Conservation (phyloP, 192 early-diverging fungal species). For the Backusella macrospora region DNA sequence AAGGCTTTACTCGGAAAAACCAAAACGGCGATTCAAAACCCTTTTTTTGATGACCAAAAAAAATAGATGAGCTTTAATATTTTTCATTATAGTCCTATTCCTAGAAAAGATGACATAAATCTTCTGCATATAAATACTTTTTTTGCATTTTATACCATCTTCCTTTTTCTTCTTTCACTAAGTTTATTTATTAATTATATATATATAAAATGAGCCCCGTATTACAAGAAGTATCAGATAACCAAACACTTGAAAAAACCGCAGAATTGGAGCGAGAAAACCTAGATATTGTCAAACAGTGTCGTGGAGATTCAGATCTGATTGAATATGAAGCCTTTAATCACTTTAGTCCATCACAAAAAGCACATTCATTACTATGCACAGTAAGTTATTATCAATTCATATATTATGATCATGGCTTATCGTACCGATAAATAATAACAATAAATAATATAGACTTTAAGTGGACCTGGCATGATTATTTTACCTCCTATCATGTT, state of each 20-base stretch:
- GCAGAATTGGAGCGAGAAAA: conserved; percentile 25
- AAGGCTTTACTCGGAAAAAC: neutral
- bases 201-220: neutral
- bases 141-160: neutral
- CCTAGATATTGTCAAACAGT: conserved; percentile 32
- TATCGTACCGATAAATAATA: neutral
- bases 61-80: neutral
- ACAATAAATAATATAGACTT: conserved; percentile 22
- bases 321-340: conserved; percentile 30
- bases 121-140: neutral
- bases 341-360: conserved; percentile 22
- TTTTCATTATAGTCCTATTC: neutral
- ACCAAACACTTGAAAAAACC: neutral
- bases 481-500: conserved; percentile 55
- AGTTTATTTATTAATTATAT: neutral
- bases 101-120: neutral
- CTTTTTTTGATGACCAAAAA: conserved; percentile 1
- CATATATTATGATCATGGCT: neutral
- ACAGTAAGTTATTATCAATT: conserved; percentile 20
- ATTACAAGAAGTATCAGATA: neutral
- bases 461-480: conserved; percentile 60
- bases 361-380: conserved; percentile 34
- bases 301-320: conserved; percentile 22
- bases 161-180: neutral
- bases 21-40: neutral